Evolutionary conservation across 2,329 filamentous ascomycete species (phyloP), one percentile per base, ranked within the genome.

Genomic region (Cladosporium sphaerospermum): DNA sequence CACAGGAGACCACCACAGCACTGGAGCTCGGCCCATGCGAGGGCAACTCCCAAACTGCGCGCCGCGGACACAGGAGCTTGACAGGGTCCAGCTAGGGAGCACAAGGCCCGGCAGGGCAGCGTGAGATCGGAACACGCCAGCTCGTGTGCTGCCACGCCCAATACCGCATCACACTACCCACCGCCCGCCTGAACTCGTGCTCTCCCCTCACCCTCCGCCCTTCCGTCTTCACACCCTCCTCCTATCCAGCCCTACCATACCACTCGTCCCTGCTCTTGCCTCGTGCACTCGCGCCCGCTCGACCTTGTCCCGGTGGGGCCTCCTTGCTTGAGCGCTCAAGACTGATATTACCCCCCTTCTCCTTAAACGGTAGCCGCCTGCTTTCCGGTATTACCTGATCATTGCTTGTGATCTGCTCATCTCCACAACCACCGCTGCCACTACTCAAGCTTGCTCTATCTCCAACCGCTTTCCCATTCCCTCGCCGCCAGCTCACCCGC

Each of bases 281-380:
- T 34, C 28, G 37, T 41, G 14, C 47, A n/a, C 31, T 47, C 31
- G 28, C 40, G 13, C 13, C 40, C 47, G 14, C 46, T 50, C 47
- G 33, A 42, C 31, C 28, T 34, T 47, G 13, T 32, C 16, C 45
- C 11, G 34, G 47, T 50, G 47, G 47, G 47, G 37, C 47, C 46
- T 50, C 47, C 47, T 50, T 50, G 47, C 47, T 50, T 50, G 40
- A 42, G 40, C 40, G 40, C 19, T 42, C 14, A 42, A 42, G 40
- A 42, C 40, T 42, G 47, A 50, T 50, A 50, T 50, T 50, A 43
- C 45, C 45, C 45, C 47, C 47, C 39, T 40, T 50, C 47, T 50
- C 47, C 47, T 50, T 50, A 50, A 39, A 50, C 47, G 47, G 47
- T 16, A 37, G 33, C 41, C 23, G 23, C 23, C 23, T 28, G 23